phyloP scores from a whole-genome alignment of 2,329 filamentous ascomycete species.

The Achaetomium macrosporum region DNA sequence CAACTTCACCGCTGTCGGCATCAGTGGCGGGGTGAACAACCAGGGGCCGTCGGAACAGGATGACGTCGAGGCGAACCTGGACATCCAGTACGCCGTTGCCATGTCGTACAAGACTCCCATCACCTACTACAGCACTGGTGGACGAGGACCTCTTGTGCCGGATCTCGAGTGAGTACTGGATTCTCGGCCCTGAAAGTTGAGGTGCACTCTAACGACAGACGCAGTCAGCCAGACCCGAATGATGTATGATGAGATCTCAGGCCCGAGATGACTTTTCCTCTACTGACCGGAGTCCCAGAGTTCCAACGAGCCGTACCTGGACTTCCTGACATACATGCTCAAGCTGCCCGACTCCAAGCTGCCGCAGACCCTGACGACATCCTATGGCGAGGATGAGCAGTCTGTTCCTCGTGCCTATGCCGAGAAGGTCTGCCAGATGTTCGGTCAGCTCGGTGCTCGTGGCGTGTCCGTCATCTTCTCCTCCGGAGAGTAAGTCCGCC shows the following conservation, averaged over 20 bases:
- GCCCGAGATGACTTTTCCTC: not conserved
- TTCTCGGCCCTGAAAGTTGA: not conserved
- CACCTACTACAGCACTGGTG: conserved; percentile 54
- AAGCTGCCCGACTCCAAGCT: conserved; percentile 44
- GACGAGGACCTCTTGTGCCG: conserved; percentile 41
- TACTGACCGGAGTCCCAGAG: not conserved
- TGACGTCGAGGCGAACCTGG: conserved; percentile 53
- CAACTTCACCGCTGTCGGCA: conserved; percentile 52
- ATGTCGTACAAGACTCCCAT: conserved; percentile 50
- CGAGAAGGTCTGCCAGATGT: conserved; percentile 54
- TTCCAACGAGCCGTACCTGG: conserved; percentile 61
- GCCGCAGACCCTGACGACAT: conserved; percentile 57
- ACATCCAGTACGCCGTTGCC: conserved; percentile 54
- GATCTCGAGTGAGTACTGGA: conserved; percentile 33
- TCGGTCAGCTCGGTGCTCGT: conserved; percentile 58
- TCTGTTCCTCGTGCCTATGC: conserved; percentile 56
- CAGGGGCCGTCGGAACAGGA: conserved; percentile 38
- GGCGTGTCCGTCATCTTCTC: conserved; percentile 59
- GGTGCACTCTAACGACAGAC: not conserved
- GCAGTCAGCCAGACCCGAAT: conserved; percentile 5
- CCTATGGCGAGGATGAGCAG: conserved; percentile 62
- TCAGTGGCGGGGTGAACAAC: conserved; percentile 51
- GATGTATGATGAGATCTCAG: not conserved
- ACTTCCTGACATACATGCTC: conserved; percentile 55
- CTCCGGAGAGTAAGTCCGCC: conserved; percentile 36